Base-by-base conservation (phyloP, 495 filamentous ascomycete genomes). In the Penicillium angulare region DNA sequence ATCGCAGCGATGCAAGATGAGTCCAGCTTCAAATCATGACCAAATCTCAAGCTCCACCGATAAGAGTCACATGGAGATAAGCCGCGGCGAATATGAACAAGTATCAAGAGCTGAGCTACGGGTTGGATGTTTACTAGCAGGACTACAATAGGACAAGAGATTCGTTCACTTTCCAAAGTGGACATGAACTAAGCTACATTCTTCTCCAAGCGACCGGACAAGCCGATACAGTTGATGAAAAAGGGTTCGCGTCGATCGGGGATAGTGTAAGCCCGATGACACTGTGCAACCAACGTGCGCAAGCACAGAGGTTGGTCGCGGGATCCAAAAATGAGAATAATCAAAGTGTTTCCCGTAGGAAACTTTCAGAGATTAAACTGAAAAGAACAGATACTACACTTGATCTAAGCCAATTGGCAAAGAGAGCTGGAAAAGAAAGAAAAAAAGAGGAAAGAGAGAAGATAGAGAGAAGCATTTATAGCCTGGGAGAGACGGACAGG, bases 331-430 rank as follows among this genome's bases (percentile, higher is more conserved):
- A 91, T 89, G 77, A 80, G 84, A 80, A 82, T 89, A 91, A 91
- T 89, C 84, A 84, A 78, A 78, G 81, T 86, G 78, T 80, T 76
- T 77, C 77, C 81, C 53, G 76, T 72, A 82, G 84, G 69, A 73
- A 67, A 75, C 75, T 81, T 81, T 81, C 79, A 81, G 79, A 80
- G 77, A 81, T 91, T 90, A 91, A 90, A 91, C 87, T 92, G 86
- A 91, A 91, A 91, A 95, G 89, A 95, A 95, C 89, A 95, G 89
- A 93, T 95, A 93, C 89, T 92, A 93, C 88, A 93, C 89, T 92
- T 92, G 89, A 93, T 92, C 89, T 93, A 72, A 76, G 77, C 76
- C 71, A 76, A 74, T 69, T 69, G 75, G 70, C 72, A 79, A 79
- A 75, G 77, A 80, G 74, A 80, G 73, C 73, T 79, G 65, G 66